Evolutionary conservation across 2,329 filamentous ascomycete species (phyloP), one percentile per base, ranked within the genome.

Genomic region (Talaromyces marneffei): DNA sequence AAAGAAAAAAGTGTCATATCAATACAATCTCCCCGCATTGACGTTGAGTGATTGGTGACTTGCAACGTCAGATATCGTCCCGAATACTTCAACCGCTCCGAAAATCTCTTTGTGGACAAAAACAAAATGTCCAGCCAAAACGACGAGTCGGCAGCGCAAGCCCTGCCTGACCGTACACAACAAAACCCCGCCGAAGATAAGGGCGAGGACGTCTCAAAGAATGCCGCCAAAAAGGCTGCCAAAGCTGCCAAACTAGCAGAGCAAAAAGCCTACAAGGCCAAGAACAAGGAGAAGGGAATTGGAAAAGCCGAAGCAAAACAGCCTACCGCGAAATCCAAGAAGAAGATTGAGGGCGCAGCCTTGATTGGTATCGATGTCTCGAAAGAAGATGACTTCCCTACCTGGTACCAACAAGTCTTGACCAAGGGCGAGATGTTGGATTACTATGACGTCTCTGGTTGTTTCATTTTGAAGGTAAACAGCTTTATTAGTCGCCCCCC

Each of bases 341-440:
- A 84, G 72, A 83, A 83, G 77, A 81, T 80, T 52, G 84, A 86
- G 46, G 84, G 83, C 53, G 82, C 83, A 57, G 84, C 83, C 58
- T 74, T 95, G 66, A 95, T 94, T 69, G 92, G 92, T 66, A 96
- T 97, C 71, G 94, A 92, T 65, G 86, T 89, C 63, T 83, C 84
- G 65, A 97, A 97, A 78, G 82, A 88, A 54, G 88, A 90, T 53
- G 91, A 97, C 78, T 94, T 99, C 74, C 83, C 91, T 56, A 87
- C 87, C 77, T 99, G 94, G 94, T 99, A 99, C 78, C 91, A 96
- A 79, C 93, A 99, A 79, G 90, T 97, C 64, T 89, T 99, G 61
- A 87, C 92, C 72, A 99, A 99, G 84, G 91, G 91, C 69, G 91
- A 97, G 75, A 90, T 99, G 89, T 88, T 97, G 70, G 92, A 96